Base-by-base conservation (phyloP, 192 early-diverging fungal species). In the Obelidium mucronatum region DNA sequence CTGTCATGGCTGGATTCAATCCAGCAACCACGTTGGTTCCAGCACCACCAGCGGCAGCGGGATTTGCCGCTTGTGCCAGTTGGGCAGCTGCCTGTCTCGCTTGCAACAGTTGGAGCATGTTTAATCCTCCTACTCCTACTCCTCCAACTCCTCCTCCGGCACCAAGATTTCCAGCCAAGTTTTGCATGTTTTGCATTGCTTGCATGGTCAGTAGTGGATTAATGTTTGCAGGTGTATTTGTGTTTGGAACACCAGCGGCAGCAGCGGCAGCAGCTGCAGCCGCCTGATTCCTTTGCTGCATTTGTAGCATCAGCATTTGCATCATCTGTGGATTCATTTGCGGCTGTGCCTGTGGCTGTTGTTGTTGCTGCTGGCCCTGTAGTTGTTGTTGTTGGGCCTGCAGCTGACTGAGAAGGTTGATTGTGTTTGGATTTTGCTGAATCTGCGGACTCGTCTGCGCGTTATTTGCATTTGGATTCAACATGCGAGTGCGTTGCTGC, bases 331-430 rank as follows among this genome's bases (percentile, higher is more conserved):
- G 63, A 39, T 65, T 65, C n/a, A n/a, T n/a, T n/a, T n/a, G n/a
- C n/a, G n/a, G n/a, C 17, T 31, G 17, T 60, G 59, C 13, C n/a
- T 30, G 17, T 60, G 51, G n/a, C n/a, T 52, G 51, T n/a, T 52
- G 51, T n/a, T 52, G 51, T n/a, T 15, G 51, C 51, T 52, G 51
- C 24, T 59, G 56, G 24, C 30, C 63, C 63, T 17, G 34, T 36
- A 35, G 63, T 65, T 65, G 63, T 37, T 37, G 63, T 17, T 37
- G 63, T 40, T 65, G 63, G 26, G 26, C 30, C 24, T 65, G 63
- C 5, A 36, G 63, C 37, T 17, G 63, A 48, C 19, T 48, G 44
- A 48, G n/a, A n/a, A n/a, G n/a, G n/a, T n/a, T n/a, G n/a, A n/a
- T n/a, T n/a, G n/a, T n/a, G n/a, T n/a, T n/a, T n/a, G n/a, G n/a